These are phyloP conservation scores for Aspergillus unguis DNA, from an alignment of 2,329 filamentous ascomycete species.

Conservation along the genomic window DNA sequence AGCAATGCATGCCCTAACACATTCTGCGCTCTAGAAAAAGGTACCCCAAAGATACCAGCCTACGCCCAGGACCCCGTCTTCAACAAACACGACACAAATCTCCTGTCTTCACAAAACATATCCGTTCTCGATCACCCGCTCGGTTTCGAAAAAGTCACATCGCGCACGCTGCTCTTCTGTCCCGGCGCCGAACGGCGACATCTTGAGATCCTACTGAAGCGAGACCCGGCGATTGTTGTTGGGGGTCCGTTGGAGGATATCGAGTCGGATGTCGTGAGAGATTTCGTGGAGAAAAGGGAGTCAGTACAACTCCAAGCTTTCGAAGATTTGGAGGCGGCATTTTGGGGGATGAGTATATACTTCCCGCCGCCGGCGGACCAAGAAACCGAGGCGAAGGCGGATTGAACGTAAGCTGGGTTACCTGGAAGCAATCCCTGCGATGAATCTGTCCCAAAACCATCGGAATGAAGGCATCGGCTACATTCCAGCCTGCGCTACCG, in stretches of 20 bases:
- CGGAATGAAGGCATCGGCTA: too few relatives aligned
- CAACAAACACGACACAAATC: slow-evolving; percentile 38
- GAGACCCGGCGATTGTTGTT: slow-evolving; percentile 54
- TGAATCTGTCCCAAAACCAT: background rate
- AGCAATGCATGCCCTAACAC: background rate
- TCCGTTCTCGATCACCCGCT: slow-evolving; percentile 47
- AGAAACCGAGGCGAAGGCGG: background rate
- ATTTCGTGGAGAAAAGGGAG: slow-evolving; percentile 18
- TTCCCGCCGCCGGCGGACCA: slow-evolving; percentile 11
- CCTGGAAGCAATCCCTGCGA: background rate
- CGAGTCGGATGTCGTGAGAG: slow-evolving; percentile 22
- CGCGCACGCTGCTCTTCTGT: slow-evolving; percentile 56
- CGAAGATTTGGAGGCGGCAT: slow-evolving; percentile 32
- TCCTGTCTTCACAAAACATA: slow-evolving; percentile 37
- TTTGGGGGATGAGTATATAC: slow-evolving; percentile 39
- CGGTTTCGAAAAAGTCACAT: slow-evolving; percentile 52
- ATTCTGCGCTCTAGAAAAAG: background rate
- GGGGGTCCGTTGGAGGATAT: slow-evolving; percentile 48
- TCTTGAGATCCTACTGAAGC: slow-evolving; percentile 51
- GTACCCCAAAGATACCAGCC: slow-evolving; percentile 23
- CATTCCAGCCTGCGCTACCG: too few relatives aligned
- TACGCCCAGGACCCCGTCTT: slow-evolving; percentile 58
- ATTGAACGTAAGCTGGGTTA: background rate
- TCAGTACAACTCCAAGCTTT: slow-evolving; percentile 31
- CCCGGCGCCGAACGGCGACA: slow-evolving; percentile 54